Evolutionary conservation across 179 eudicot genomes (phyloP), one percentile per base, ranked within the genome.

Genomic region (Vitellaria paradoxa): DNA sequence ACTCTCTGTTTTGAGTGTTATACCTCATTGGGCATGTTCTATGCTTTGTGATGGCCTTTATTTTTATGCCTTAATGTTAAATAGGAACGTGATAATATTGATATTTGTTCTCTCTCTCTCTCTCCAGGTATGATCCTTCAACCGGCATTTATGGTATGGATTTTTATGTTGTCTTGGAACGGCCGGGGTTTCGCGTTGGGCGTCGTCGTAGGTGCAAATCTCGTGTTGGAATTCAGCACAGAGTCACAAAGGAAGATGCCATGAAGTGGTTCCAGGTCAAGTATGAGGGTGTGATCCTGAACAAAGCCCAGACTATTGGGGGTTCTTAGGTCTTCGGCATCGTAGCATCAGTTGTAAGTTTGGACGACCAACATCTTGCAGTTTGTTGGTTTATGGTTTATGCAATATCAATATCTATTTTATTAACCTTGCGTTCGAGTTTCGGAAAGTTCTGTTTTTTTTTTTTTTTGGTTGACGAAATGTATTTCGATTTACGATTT

Each of bases 251-350:
- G 81, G 93, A 89, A 0, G 96, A 91, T 80, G 85, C 93, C 69
- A 91, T 91, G 96, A 91, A 91, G 84, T 91, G 96, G 96, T 91
- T 91, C 87, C 96, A 91, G 79, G 88, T 88, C 82, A 91, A 91
- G 75, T 91, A 91, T 7, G 96, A 91, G 75, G 96, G 96, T 67
- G 93, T 91, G 4, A 91, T 91, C 87, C 86, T 91, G 45, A 91
- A 91, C 91, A 91, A 91, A 80, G 77, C 96, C 21, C 91, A 88
- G 9, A 88, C 71, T 42, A 81, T 84, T 11, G 81, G 82, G 5
- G 75, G 65, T 53, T 71, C 64, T 56, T 72, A 30, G 49, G 50
- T 56, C 47, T 30, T 6, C 21, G 26, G 50, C 11, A 57, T 56
- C 26, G 23, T 3, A 21, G 23, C 6, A 26, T 13, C 37, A 63